phyloP scores from a whole-genome alignment of 2,329 filamentous ascomycete species.

The Anisogramma anomala region DNA sequence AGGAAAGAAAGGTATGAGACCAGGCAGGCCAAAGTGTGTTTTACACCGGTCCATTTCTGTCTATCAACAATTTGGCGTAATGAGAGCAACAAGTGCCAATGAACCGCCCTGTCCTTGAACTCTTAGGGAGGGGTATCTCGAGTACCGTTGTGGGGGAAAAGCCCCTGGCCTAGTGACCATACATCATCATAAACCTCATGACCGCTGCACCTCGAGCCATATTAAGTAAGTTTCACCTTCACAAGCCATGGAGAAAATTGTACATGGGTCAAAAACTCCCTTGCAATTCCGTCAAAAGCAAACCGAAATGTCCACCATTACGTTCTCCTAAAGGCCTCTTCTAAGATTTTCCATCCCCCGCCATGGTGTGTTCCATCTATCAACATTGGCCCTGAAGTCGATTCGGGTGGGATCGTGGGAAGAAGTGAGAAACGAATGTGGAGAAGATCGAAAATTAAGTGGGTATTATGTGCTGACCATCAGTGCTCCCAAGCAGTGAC shows the following conservation, averaged over 20 bases:
- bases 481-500: background rate
- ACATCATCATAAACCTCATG: slow-evolving; percentile 11
- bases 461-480: slow-evolving; percentile 8
- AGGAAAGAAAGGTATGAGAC: background rate
- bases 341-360: slow-evolving; percentile 1
- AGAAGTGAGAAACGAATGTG: slow-evolving; percentile 6
- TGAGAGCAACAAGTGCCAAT: slow-evolving; percentile 11
- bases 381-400: slow-evolving; percentile 3
- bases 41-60: slow-evolving; percentile 1
- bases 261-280: slow-evolving; percentile 11
- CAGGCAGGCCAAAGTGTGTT: background rate
- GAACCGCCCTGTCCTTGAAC: slow-evolving; percentile 9
- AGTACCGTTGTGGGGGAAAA: slow-evolving; percentile 10
- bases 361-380: slow-evolving; percentile 3
- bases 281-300: slow-evolving; percentile 6
- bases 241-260: slow-evolving; percentile 5
- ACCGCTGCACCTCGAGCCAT: slow-evolving; percentile 4
- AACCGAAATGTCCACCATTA: slow-evolving; percentile 8
- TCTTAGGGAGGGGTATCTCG: slow-evolving; percentile 15
- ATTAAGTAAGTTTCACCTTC: slow-evolving; percentile 9
- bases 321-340: background rate
- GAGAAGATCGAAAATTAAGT: slow-evolving; percentile 6
- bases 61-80: slow-evolving; percentile 10
- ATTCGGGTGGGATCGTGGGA: slow-evolving; percentile 2
- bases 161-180: slow-evolving; percentile 2